Evolutionary conservation across 1,284 basidiomycete genomes (phyloP), one percentile per base, ranked within the genome.

Genomic region (Mrakiaceae sp.): DNA sequence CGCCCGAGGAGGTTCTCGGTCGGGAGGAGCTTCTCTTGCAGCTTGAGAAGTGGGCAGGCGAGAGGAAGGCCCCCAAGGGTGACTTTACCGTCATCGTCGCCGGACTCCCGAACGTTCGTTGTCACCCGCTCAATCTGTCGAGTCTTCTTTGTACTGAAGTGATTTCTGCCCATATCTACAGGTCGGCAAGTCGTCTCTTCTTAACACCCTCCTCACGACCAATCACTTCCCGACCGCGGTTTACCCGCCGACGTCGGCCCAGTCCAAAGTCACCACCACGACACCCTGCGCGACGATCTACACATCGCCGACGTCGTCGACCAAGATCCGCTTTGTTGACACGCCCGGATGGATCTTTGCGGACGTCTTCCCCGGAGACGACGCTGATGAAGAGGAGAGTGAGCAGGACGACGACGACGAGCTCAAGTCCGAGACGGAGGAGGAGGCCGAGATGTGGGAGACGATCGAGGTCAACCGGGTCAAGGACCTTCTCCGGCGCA

Each of bases 111-210:
- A 90, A 90, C 72, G 87, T 87, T 71, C 68, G 84, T 75, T 27
- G 27, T 27, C 27, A 27, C 27, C 27, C 27, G 27, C 61, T 67
- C 5, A 47, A 4, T 44, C 16, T n/a, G 5, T 44, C 60, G 51
- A 11, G 10, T 52, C 14, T 58, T 40, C n/a, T 7, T 58, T 58
- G 3, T 27, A 27, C 27, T 27, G 14, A n/a, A 44, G 40, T 58
- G 10, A 5, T 9, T n/a, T n/a, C 39, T 50, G 42, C 40, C 10
- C 7, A 10, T 49, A 7, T 8, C 10, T 47, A 49, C 46, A 88
- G 83, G 81, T 81, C 42, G 90, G 90, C 14, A 94, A 94, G 78
- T 88, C 87, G 55, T 81, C 88, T 10, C 79, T 94, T 63, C 78
- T 92, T 70, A 90, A 94, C 76, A 85, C 88, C 5, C 77, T 94